These are phyloP conservation scores for Nematodospora anomalae DNA, from an alignment of 1,139 yeast genomes.

Conservation along the genomic window DNA sequence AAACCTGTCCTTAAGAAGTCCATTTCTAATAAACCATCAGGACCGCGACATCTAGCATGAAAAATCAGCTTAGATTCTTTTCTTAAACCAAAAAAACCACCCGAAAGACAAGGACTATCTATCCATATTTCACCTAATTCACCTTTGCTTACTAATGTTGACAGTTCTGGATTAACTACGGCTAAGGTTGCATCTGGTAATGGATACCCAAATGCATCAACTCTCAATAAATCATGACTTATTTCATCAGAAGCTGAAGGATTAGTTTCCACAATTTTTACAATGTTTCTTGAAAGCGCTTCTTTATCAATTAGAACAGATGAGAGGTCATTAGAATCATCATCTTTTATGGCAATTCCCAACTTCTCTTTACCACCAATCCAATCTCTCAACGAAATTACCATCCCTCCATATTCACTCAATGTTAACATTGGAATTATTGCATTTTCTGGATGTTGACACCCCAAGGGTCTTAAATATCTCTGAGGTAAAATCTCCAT, in stretches of 20 bases:
- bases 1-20: slow-evolving; percentile 89
- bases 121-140: slow-evolving; percentile 99
- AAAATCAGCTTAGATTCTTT: slow-evolving; percentile 73
- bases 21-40: slow-evolving; percentile 64
- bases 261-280: slow-evolving; percentile 64
- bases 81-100: slow-evolving; percentile 79
- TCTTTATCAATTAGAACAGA: slow-evolving; percentile 81
- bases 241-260: slow-evolving; percentile 58
- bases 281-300: slow-evolving; percentile 74
- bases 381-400: slow-evolving; percentile 90
- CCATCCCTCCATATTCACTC: slow-evolving; percentile 96
- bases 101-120: slow-evolving; percentile 83
- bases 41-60: slow-evolving; percentile 77
- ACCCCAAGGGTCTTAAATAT: slow-evolving; percentile 89
- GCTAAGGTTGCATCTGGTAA: slow-evolving; percentile 92
- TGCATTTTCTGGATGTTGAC: slow-evolving; percentile 71
- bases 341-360: slow-evolving; percentile 44
- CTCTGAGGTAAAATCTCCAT: slow-evolving; percentile 88
- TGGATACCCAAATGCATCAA: slow-evolving; percentile 93
- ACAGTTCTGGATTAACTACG: slow-evolving; percentile 89
- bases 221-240: slow-evolving; percentile 54
- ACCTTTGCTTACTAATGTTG: slow-evolving; percentile 61
- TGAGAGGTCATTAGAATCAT: slow-evolving; percentile 45
- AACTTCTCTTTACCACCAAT: slow-evolving; percentile 65
- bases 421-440: slow-evolving; percentile 88